These are phyloP conservation scores for Lentinula guzmanii DNA, from an alignment of 768 basidiomycete genomes.

Conservation along the genomic window DNA sequence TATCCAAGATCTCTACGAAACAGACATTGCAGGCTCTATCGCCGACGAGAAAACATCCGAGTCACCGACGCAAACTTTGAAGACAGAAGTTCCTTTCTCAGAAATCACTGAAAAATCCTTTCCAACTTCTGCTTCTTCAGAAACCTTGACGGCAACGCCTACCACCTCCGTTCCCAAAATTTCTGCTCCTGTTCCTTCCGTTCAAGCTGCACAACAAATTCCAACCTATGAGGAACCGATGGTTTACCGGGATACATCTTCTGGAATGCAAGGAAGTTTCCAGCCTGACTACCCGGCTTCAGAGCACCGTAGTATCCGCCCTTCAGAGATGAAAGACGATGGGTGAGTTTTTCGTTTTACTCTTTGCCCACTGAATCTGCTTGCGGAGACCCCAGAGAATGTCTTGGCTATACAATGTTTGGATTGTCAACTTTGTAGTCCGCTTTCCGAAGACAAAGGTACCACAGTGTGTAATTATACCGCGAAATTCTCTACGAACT, in stretches of 20 bases:
- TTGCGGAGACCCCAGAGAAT: not conserved
- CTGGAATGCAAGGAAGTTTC: constrained; percentile 28
- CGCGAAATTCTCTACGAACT: constrained; percentile 51
- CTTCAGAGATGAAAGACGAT: constrained; percentile 96
- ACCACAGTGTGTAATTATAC: constrained; percentile 20
- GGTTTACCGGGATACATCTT: constrained; percentile 34
- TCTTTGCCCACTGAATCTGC: not conserved
- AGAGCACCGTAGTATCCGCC: constrained; percentile 62
- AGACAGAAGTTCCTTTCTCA: constrained; percentile 13
- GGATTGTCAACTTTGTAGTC: not conserved
- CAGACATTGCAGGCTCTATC: constrained; percentile 47
- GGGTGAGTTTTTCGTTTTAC: constrained; percentile 64
- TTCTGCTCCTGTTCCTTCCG: not conserved
- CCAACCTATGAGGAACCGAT: constrained; percentile 69
- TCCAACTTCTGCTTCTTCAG: constrained; percentile 14
- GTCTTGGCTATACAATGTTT: not conserved
- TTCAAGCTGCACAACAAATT: constrained; percentile 58
- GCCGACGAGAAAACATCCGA: constrained; percentile 27
- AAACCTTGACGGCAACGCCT: constrained; percentile 16
- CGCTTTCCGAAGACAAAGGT: constrained; percentile 16
- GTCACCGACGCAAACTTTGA: not conserved
- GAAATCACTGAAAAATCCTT: constrained; percentile 20
- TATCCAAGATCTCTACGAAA: constrained; percentile 63
- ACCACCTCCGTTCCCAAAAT: constrained; percentile 20
- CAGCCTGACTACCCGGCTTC: constrained; percentile 37